Evolutionary conservation across 202 grass and related monocot genomes (phyloP).

Genomic region (Panicum virgatum): DNA sequence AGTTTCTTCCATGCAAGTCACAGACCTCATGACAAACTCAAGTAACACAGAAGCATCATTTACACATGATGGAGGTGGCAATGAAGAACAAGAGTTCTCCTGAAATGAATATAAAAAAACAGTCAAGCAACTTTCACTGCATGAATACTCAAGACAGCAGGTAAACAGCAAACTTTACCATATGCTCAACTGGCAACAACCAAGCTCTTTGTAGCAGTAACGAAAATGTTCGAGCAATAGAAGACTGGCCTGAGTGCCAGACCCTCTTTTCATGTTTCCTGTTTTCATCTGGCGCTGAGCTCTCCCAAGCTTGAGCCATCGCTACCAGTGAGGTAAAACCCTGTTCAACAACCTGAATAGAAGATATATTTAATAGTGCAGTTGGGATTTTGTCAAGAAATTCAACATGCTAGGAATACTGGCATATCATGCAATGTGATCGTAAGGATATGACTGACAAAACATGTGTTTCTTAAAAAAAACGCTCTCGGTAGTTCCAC

Average conservation of each 20-base stretch:
- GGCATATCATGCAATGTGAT: background rate
- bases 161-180: no score
- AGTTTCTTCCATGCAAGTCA: conserved; percentile 54
- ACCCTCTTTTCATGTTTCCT: conserved; percentile 50
- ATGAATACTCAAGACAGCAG: no score
- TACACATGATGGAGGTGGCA: conserved; percentile 73
- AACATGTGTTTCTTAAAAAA: conserved; percentile 18
- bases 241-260: conserved; percentile 59
- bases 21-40: conserved; percentile 66
- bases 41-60: conserved; percentile 80
- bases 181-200: conserved; percentile 27
- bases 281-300: conserved; percentile 64
- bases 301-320: conserved; percentile 80
- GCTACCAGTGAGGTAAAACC: conserved; percentile 69
- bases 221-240: conserved; percentile 68
- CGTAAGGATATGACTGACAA: background rate
- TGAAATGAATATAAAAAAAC: background rate
- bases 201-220: conserved; percentile 72
- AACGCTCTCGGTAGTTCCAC: background rate
- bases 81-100: conserved; percentile 44
- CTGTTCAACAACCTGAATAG: conserved; percentile 65
- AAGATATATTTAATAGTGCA: conserved; percentile 13
- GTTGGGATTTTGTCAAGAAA: conserved; percentile 13
- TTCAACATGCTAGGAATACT: background rate
- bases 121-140: no score